Evolutionary conservation across 2,329 filamentous ascomycete species (phyloP).

Genomic region (Fusarium musae): DNA sequence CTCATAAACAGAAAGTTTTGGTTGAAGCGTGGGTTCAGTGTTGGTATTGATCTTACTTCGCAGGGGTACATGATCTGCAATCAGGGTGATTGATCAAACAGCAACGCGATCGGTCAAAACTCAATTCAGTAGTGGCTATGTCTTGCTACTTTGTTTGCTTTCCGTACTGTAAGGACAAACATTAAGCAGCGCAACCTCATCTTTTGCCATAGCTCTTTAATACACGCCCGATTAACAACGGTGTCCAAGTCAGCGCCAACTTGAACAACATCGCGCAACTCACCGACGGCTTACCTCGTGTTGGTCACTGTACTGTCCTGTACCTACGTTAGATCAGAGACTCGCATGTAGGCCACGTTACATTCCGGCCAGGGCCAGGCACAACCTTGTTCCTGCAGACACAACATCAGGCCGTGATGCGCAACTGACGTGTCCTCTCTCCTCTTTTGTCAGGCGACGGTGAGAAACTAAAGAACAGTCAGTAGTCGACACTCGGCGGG

Average conservation of each 20-base stretch:
- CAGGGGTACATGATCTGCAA: slow-evolving; percentile 10
- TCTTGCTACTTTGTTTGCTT: background rate
- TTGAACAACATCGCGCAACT: background rate
- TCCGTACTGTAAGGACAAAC: background rate
- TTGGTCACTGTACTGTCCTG: background rate
- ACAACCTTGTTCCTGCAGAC: slow-evolving; percentile 24
- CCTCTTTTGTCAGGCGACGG: background rate
- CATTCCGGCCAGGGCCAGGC: slow-evolving; percentile 22
- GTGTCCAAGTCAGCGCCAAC: background rate
- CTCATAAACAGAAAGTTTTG: background rate
- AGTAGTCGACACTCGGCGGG: background rate
- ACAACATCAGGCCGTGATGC: slow-evolving; percentile 25
- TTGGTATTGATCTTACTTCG: slow-evolving; percentile 2
- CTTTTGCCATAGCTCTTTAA: background rate
- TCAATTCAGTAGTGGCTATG: background rate
- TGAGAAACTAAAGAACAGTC: background rate
- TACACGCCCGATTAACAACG: background rate
- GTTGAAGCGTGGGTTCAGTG: background rate
- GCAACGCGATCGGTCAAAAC: slow-evolving; percentile 2
- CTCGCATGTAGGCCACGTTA: slow-evolving; percentile 2
- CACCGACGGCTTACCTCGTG: background rate
- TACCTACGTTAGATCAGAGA: background rate
- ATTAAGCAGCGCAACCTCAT: background rate
- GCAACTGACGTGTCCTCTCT: slow-evolving; percentile 34
- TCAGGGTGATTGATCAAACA: slow-evolving; percentile 18